Percentiles rank a stretch among this genome's conserved stretches.
Evolutionary conservation across 495 filamentous ascomycete species (phyloP).

Genomic region (Tuber calosporum): DNA sequence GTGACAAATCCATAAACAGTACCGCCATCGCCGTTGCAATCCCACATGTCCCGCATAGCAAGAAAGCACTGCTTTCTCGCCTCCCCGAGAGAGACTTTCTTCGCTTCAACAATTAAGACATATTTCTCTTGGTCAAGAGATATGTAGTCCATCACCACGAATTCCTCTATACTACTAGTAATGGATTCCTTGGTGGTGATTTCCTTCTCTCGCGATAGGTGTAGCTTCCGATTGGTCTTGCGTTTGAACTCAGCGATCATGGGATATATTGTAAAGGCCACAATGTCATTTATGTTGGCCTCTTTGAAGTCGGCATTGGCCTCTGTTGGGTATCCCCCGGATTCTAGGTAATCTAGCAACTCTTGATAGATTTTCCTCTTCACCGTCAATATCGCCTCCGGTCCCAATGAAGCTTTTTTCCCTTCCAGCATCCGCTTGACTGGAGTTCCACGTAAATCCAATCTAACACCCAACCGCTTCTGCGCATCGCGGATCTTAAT

Average conservation of each 20-base stretch:
- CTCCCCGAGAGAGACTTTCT: constrained; percentile 16
- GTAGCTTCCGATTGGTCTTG: constrained; percentile 8
- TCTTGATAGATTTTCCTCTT: constrained; percentile 14
- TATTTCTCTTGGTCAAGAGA: constrained; percentile 8
- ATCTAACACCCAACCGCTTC: constrained; percentile 7
- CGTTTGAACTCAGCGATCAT: constrained; percentile 11
- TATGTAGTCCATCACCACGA: constrained; percentile 16
- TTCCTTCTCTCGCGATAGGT: constrained; percentile 11
- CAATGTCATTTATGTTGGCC: constrained; percentile 17
- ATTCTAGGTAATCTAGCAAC: constrained; percentile 13
- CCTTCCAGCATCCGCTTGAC: neutral
- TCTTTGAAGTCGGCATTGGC: constrained; percentile 17
- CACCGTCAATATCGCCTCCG: constrained; percentile 4
- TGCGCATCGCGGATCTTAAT: constrained; percentile 10
- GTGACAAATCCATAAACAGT: constrained; percentile 20
- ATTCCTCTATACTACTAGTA: constrained; percentile 13
- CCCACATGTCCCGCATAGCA: constrained; percentile 16
- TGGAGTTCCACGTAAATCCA: neutral
- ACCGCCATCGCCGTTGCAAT: constrained; percentile 18
- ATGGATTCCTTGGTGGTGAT: constrained; percentile 5
- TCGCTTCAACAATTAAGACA: constrained; percentile 17
- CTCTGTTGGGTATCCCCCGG: constrained; percentile 14
- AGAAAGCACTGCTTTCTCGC: constrained; percentile 17
- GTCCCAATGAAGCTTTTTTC: neutral
- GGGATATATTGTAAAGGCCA: neutral